A percentile compares a stretch with the other conserved stretches of the same genome.
phyloP scores from a whole-genome alignment of 495 filamentous ascomycete genomes.

The Aspergillus cristatus region DNA sequence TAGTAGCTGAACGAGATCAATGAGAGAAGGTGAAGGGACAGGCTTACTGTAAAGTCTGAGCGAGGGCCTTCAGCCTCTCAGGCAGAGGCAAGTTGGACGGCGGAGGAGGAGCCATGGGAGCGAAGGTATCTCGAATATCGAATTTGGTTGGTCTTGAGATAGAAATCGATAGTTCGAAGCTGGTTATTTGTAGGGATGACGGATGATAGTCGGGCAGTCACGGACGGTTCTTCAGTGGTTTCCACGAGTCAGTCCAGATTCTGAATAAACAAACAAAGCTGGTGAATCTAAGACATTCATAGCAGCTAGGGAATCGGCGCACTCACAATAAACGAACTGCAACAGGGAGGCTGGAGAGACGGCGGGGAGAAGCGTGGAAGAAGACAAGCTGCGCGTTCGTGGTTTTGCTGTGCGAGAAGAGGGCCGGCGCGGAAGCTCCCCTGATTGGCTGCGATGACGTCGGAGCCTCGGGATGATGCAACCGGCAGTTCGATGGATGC shows the following conservation, averaged over 20 bases:
- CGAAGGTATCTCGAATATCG: background rate
- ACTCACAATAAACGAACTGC: too few species aligned
- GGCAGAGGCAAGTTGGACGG: conserved; percentile 56
- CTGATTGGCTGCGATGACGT: conserved; percentile 20
- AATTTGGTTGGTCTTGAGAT: background rate
- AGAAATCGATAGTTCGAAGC: background rate
- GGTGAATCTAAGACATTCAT: background rate
- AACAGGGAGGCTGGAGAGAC: too few species aligned
- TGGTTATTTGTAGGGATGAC: background rate
- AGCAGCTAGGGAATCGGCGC: background rate
- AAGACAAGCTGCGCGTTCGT: background rate
- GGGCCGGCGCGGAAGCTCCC: conserved; percentile 7
- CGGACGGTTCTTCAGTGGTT: background rate
- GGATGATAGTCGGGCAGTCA: conserved; percentile 6
- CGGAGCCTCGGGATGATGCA: conserved; percentile 15
- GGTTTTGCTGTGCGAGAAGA: conserved; percentile 2
- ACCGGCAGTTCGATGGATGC: conserved; percentile 2
- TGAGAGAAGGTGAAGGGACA: conserved; percentile 6
- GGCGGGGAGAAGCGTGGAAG: conserved; percentile 2
- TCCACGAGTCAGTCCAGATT: background rate
- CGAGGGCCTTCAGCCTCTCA: conserved; percentile 67
- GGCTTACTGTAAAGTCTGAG: conserved; percentile 80
- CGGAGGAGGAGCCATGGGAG: conserved; percentile 72
- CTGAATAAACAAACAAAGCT: background rate
- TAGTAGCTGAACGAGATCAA: conserved; percentile 35